Evolutionary conservation across 2,329 filamentous ascomycete species (phyloP).

Genomic region (Diplodia scrobiculata): DNA sequence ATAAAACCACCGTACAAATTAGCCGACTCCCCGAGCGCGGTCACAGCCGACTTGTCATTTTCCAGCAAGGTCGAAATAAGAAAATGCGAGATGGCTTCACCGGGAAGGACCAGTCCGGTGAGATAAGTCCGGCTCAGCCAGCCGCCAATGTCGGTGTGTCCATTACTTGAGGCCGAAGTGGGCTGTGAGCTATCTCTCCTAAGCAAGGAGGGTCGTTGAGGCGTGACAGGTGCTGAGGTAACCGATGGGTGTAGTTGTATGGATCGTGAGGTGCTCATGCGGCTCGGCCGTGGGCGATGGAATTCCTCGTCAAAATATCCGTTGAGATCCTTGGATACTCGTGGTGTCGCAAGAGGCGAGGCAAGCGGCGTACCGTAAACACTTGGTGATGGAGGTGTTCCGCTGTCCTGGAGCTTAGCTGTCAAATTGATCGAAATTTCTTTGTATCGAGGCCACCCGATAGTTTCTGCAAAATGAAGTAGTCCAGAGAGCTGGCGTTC

Average conservation of each 20-base stretch:
- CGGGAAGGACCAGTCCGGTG: slow-evolving; percentile 58
- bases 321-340: slow-evolving; percentile 36
- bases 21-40: slow-evolving; percentile 52
- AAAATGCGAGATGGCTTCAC: slow-evolving; percentile 56
- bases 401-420: slow-evolving; percentile 39
- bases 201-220: slow-evolving; percentile 6
- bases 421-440: slow-evolving; percentile 44
- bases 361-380: slow-evolving; percentile 43
- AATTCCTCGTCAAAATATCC: slow-evolving; percentile 43
- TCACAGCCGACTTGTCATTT: slow-evolving; percentile 55
- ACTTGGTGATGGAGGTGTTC: slow-evolving; percentile 33
- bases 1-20: slow-evolving; percentile 60
- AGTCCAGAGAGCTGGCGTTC: slow-evolving; percentile 54
- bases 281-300: slow-evolving; percentile 35
- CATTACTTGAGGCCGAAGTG: slow-evolving; percentile 21
- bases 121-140: slow-evolving; percentile 61
- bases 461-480: slow-evolving; percentile 52
- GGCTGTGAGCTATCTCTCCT: slow-evolving; percentile 16
- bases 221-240: slow-evolving; percentile 30
- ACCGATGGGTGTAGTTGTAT: slow-evolving; percentile 40
- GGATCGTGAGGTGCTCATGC: slow-evolving; percentile 36
- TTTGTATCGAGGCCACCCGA: slow-evolving; percentile 54
- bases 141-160: slow-evolving; percentile 47
- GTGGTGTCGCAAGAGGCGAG: slow-evolving; percentile 40
- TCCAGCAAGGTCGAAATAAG: slow-evolving; percentile 60